phyloP scores from a whole-genome alignment of 768 basidiomycete species.

The Leccinum variicolor region DNA sequence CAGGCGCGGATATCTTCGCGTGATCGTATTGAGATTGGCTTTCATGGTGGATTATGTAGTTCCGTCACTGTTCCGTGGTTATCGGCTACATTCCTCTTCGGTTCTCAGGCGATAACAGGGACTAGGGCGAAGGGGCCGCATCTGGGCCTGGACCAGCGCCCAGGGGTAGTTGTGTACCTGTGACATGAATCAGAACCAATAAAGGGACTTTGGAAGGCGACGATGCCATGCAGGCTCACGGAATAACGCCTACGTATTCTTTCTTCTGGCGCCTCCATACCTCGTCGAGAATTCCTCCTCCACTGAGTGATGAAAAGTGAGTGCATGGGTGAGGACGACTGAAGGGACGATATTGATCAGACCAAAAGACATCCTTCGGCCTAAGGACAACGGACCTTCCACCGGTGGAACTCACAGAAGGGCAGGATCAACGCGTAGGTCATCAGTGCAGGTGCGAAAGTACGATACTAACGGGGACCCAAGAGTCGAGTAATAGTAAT shows the following conservation, averaged over 20 bases:
- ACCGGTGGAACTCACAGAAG: not conserved
- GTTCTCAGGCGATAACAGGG: not conserved
- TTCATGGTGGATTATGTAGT: not conserved
- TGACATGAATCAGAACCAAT: not conserved
- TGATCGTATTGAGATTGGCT: not conserved
- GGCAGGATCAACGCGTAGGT: not conserved
- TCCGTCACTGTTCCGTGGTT: not conserved
- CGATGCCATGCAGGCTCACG: not conserved
- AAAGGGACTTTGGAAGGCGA: not conserved
- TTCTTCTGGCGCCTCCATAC: not conserved
- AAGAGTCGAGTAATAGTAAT: not conserved
- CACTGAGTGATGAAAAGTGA: not conserved
- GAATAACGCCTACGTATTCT: not conserved
- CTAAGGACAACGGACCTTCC: not conserved
- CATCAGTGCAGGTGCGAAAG: not conserved
- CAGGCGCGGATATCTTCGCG: too few relatives aligned
- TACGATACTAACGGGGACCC: not conserved
- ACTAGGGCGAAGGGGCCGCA: not conserved
- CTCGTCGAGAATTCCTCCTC: not conserved
- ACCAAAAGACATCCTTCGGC: not conserved
- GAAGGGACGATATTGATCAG: not conserved
- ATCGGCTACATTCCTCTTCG: not conserved
- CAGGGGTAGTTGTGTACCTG: not conserved
- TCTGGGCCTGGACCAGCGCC: not conserved
- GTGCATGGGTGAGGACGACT: not conserved